Evolutionary conservation across 2,329 filamentous ascomycete species (phyloP).

Genomic region (Epichloe sp.): DNA sequence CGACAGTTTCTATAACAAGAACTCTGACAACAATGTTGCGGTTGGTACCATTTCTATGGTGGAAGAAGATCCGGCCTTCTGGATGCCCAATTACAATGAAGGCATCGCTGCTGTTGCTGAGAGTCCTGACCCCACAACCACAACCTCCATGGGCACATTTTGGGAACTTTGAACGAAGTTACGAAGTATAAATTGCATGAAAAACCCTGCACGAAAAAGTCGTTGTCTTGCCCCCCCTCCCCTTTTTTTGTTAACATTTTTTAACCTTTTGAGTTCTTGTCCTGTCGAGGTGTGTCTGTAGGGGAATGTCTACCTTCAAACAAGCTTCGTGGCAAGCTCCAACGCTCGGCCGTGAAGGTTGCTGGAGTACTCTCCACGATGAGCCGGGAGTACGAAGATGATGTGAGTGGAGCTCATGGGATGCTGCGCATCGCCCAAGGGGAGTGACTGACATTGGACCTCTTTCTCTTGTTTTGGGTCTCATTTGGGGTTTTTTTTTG

Average conservation of each 20-base stretch:
- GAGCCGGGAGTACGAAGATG: neutral
- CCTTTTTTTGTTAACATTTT: too few species aligned
- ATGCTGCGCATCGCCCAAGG: neutral
- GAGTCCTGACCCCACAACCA: constrained; percentile 20
- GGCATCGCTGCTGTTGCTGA: constrained; percentile 23
- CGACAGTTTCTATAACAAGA: constrained; percentile 41
- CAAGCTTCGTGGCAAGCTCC: too few species aligned
- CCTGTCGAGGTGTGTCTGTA: neutral
- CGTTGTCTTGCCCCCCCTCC: too few species aligned
- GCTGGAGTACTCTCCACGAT: neutral
- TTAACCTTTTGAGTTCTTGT: constrained; percentile 1
- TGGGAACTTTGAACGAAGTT: constrained; percentile 22
- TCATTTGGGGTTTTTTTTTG: neutral
- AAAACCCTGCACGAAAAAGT: neutral
- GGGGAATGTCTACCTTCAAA: too few species aligned
- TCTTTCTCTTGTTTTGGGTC: neutral
- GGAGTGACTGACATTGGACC: neutral
- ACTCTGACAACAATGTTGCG: constrained; percentile 24
- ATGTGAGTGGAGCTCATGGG: too few species aligned
- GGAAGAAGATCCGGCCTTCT: constrained; percentile 38
- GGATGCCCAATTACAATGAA: constrained; percentile 34
- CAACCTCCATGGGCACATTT: constrained; percentile 18
- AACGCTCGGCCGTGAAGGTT: too few species aligned
- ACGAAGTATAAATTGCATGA: neutral
- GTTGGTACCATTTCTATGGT: constrained; percentile 33